Conservation (phyloP, 2,329 filamentous ascomycete species). For the Dendrostoma leiphaemia region DNA sequence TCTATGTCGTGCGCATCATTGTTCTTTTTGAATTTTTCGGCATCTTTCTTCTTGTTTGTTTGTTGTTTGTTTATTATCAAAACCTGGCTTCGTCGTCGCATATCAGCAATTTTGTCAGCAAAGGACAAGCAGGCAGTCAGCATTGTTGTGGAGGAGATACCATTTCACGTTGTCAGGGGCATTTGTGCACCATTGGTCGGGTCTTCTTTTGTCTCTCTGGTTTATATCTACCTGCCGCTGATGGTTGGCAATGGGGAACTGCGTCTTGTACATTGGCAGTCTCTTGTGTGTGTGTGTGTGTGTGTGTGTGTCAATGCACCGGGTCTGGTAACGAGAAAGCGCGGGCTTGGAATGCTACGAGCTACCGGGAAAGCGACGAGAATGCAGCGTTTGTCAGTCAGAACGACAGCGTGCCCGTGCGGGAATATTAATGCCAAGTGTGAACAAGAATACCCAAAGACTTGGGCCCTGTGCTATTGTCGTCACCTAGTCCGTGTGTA, state of each 20-base stretch:
- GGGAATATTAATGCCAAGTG: not conserved
- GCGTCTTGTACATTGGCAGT: not conserved
- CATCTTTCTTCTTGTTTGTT: not conserved
- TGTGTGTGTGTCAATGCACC: constrained; percentile 1
- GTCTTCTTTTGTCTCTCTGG: not conserved
- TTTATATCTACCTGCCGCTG: not conserved
- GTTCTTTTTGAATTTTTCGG: not conserved
- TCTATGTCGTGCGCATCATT: too few species aligned
- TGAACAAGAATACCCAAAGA: too few species aligned
- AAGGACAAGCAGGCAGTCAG: too few species aligned
- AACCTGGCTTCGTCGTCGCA: constrained; percentile 1
- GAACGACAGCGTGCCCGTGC: not conserved
- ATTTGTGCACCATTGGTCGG: not conserved
- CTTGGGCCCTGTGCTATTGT: too few species aligned
- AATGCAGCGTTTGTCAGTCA: not conserved
- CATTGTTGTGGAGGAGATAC: constrained; percentile 18
- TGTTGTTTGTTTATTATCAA: constrained; percentile 2
- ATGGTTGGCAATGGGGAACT: too few species aligned
- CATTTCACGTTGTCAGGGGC: not conserved
- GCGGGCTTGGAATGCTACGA: not conserved
- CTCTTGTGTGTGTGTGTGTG: not conserved
- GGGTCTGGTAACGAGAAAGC: not conserved
- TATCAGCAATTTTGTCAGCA: too few species aligned
- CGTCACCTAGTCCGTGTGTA: too few species aligned
- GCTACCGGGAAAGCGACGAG: constrained; percentile 1